phyloP scores from a whole-genome alignment of 148 eudicot genomes.

The Cornus suecica region DNA sequence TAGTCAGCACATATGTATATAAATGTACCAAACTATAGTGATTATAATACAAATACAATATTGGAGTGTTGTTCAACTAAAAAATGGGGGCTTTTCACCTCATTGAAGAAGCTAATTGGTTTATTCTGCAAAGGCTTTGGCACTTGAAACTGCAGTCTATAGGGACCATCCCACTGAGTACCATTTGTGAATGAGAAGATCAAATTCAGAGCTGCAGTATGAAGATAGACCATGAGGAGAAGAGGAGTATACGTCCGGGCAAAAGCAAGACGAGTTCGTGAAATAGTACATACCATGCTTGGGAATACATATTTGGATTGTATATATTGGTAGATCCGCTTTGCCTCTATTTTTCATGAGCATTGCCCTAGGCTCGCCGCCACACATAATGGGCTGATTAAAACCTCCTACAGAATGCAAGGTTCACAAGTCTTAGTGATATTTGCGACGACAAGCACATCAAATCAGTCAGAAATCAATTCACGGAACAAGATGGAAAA shows the following conservation, averaged over 20 bases:
- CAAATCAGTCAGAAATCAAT: no score
- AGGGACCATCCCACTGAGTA: conserved; percentile 88
- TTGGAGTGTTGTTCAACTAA: neutral
- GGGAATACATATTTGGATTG: conserved; percentile 84
- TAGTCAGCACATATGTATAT: neutral
- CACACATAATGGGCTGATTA: conserved; percentile 98
- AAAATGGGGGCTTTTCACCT: conserved; percentile 56
- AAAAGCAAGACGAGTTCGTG: neutral
- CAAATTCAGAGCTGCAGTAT: conserved; percentile 61
- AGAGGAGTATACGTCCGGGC: neutral
- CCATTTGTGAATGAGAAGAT: conserved; percentile 94
- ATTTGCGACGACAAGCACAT: no score
- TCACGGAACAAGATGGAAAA: no score
- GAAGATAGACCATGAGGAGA: neutral
- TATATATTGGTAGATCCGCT: conserved; percentile 72
- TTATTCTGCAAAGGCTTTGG: conserved; percentile 65
- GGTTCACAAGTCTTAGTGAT: neutral
- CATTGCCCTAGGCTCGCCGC: conserved; percentile 94
- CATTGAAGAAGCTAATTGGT: conserved; percentile 57
- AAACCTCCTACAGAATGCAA: conserved; percentile 60
- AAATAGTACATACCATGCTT: conserved; percentile 63
- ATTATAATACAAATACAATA: no score
- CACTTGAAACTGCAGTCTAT: conserved; percentile 82
- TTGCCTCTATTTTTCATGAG: conserved; percentile 68
- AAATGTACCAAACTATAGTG: neutral